Evolutionary conservation across 495 filamentous ascomycete genomes (phyloP).

Genomic region (Daldinia concentrica): DNA sequence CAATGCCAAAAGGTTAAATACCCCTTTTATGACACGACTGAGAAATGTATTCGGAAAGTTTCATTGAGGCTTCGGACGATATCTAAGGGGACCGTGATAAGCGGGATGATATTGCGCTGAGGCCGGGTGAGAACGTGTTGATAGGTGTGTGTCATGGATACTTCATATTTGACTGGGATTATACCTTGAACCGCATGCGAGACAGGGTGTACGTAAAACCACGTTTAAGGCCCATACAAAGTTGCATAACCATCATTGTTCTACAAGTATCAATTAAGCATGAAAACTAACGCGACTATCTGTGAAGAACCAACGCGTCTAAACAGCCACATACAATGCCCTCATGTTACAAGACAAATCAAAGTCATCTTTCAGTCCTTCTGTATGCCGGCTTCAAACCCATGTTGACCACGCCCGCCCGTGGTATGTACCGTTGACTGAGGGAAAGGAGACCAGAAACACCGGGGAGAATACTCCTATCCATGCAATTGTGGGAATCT

Average conservation of each 20-base stretch:
- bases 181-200: background rate
- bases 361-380: background rate
- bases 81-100: too few relatives aligned
- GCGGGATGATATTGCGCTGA: too few relatives aligned
- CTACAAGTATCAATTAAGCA: constrained; percentile 8
- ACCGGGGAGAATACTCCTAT: constrained; percentile 22
- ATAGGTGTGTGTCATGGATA: background rate
- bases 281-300: constrained; percentile 5
- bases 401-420: constrained; percentile 6
- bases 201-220: background rate
- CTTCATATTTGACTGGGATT: background rate
- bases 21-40: background rate
- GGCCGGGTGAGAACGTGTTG: background rate
- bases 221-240: background rate
- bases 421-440: constrained; percentile 2
- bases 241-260: background rate
- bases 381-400: background rate
- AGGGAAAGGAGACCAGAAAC: constrained; percentile 16
- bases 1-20: background rate
- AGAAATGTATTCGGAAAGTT: background rate
- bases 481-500: constrained; percentile 22
- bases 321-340: constrained; percentile 15
- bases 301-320: constrained; percentile 3
- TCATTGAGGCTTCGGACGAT: background rate
- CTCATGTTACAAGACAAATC: background rate